Conservation (phyloP, 805 yeast species). For the Starmerella floricola region DNA sequence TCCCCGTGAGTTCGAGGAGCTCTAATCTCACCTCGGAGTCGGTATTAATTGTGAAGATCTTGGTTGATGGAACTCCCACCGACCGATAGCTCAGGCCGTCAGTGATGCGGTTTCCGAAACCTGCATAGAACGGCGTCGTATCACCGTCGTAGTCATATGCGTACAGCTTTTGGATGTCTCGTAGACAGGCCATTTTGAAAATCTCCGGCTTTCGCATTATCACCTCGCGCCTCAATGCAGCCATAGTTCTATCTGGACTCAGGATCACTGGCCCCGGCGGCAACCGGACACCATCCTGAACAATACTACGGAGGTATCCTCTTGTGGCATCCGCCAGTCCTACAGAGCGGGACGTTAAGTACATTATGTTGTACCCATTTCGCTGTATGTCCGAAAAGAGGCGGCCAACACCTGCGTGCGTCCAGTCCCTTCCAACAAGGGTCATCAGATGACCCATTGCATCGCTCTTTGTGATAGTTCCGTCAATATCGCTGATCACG, state of each 20-base stretch:
- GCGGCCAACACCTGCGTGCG: slow-evolving; percentile 90
- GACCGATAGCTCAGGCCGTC: slow-evolving; percentile 91
- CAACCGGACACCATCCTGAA: slow-evolving; percentile 58
- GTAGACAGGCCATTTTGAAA: slow-evolving; percentile 94
- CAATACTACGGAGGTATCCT: slow-evolving; percentile 63
- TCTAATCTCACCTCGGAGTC: slow-evolving; percentile 98
- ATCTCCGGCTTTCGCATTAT: slow-evolving; percentile 92
- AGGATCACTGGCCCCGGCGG: slow-evolving; percentile 90
- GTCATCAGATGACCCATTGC: slow-evolving; percentile 93
- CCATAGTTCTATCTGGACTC: slow-evolving; percentile 93
- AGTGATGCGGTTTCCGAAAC: slow-evolving; percentile 92
- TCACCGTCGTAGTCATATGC: slow-evolving; percentile 29
- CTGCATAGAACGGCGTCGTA: slow-evolving; percentile 85
- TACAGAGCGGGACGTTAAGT: slow-evolving; percentile 86
- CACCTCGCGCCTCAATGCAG: slow-evolving; percentile 84
- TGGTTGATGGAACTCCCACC: slow-evolving; percentile 85
- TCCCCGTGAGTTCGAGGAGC: slow-evolving; percentile 84
- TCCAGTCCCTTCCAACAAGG: slow-evolving; percentile 94
- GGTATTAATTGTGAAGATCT: slow-evolving; percentile 91
- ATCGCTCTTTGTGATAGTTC: slow-evolving; percentile 94
- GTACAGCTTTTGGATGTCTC: slow-evolving; percentile 69
- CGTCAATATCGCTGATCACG: slow-evolving; percentile 94
- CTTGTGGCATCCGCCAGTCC: slow-evolving; percentile 92
- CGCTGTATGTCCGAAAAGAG: slow-evolving; percentile 72
- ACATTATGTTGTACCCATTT: slow-evolving; percentile 89